Evolutionary conservation across 176 grass and related monocot genomes (phyloP).

Genomic region (Coix lacrymajobi): DNA sequence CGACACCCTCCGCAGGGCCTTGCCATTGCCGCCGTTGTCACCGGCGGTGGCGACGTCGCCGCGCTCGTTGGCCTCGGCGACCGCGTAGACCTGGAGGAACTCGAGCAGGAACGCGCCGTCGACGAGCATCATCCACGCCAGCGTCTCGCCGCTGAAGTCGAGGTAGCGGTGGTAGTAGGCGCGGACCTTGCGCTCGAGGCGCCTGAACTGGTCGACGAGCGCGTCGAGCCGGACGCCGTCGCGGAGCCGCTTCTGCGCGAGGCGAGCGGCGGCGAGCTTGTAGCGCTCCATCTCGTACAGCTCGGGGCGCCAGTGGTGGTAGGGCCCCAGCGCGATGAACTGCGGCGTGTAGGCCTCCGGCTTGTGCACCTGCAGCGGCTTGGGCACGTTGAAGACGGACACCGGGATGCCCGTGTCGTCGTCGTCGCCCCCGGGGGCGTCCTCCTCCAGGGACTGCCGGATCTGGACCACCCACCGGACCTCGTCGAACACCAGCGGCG

Average conservation of each 20-base stretch:
- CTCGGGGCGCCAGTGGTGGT: constrained; percentile 79
- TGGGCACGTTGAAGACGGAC: constrained; percentile 74
- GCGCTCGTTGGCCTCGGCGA: neutral
- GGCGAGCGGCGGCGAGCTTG: constrained; percentile 68
- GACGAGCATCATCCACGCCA: constrained; percentile 85
- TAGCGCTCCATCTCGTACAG: constrained; percentile 91
- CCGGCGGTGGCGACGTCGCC: neutral
- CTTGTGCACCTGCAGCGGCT: constrained; percentile 44
- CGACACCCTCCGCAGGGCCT: constrained; percentile 38
- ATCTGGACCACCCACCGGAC: constrained; percentile 76
- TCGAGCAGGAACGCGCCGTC: constrained; percentile 83
- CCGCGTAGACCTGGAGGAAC: constrained; percentile 64
- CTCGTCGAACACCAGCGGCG: constrained; percentile 54
- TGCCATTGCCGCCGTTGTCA: constrained; percentile 9
- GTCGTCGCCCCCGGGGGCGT: constrained; percentile 30
- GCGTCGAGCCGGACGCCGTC: constrained; percentile 24
- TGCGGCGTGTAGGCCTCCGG: constrained; percentile 70
- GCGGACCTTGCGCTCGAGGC: constrained; percentile 54
- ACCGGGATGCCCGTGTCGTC: constrained; percentile 60
- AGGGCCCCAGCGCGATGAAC: constrained; percentile 68
- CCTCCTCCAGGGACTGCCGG: constrained; percentile 53
- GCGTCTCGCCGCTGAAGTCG: constrained; percentile 75
- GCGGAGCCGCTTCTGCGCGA: constrained; percentile 55
- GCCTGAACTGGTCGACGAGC: constrained; percentile 53
- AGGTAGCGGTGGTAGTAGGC: constrained; percentile 86